Evolutionary conservation across 2,329 filamentous ascomycete genomes (phyloP), one percentile per base, ranked within the genome.

Genomic region (Colletotrichum nymphaeae): DNA sequence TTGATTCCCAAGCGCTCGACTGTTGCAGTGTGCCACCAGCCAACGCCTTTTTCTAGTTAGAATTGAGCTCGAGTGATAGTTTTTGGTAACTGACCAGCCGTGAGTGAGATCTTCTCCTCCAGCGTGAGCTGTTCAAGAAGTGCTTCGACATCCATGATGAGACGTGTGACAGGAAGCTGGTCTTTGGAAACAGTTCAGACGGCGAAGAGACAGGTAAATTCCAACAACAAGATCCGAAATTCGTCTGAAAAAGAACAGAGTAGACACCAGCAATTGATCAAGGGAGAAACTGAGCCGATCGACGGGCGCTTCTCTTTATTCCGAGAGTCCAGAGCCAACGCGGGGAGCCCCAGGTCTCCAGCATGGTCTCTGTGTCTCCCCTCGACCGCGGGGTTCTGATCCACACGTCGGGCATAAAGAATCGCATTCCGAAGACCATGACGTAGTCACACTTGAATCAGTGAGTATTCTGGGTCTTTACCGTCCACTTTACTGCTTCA

Each of bases 21-120:
- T 37, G 75, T 73, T 12, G 69, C 68, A 11, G 75, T 76, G 28
- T 78, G 76, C 76, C 76, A 78, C 56, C 69, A 75, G 28, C 74
- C 73, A 26, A 65, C 67, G 30, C 76, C 75, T 77, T 30, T 0
- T 5, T 32, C 7, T 30, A 14, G 9, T 65, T 22, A 60, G 53
- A 53, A 35, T 35, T 1, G 22, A 24, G 1, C 42, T 14, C 6
- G 5, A n/a, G n/a, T 11, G 14, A 6, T 1, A 1, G 42, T n/a
- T 4, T 0, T 16, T 5, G n/a, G 19, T 11, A 16, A n/a, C 65
- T 30, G 53, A 74, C 72, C 72, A n/a, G 72, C 72, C 46, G 72
- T 72, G n/a, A 74, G 72, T 11, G 69, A 42, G 0, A 75, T 71
- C 63, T 75, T 74, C 63, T 75, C 73, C 63, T 75, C 73, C 35